Percentiles rank a stretch among this genome's conserved stretches.
Evolutionary conservation across 228 moss, liverwort and hornwort genomes (phyloP).

Genomic region (Sphagnum magellanicum): DNA sequence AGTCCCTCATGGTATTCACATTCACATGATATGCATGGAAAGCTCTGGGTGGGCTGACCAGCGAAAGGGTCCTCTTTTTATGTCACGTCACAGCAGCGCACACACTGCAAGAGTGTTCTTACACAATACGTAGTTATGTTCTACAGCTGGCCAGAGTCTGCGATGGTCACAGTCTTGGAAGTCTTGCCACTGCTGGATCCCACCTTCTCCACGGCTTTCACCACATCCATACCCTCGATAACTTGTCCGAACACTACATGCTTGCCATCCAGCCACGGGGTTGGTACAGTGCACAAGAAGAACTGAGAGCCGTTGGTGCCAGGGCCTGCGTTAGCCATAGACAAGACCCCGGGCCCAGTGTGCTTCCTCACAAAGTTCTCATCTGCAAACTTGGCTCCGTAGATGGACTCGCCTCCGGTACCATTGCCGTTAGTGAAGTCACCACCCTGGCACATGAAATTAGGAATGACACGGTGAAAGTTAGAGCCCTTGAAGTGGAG

Average conservation of each 20-base stretch:
- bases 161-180: constrained; percentile 1
- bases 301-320: constrained; percentile 9
- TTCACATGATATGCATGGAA: too few species aligned
- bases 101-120: too few species aligned
- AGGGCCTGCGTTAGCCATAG: constrained; percentile 12
- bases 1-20: too few species aligned
- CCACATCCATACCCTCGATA: neutral
- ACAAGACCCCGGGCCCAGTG: constrained; percentile 1
- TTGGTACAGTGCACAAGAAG: constrained; percentile 10
- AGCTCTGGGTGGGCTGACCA: too few species aligned
- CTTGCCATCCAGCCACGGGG: constrained; percentile 12
- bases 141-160: constrained; percentile 5
- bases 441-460: constrained; percentile 37
- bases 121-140: neutral
- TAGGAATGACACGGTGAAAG: constrained; percentile 23
- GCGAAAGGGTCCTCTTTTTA: too few species aligned
- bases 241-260: constrained; percentile 11
- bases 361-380: constrained; percentile 11
- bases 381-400: constrained; percentile 7
- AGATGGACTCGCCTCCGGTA: constrained; percentile 11
- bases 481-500: constrained; percentile 21
- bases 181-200: constrained; percentile 2
- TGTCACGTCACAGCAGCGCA: too few species aligned
- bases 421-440: constrained; percentile 12
- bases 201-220: constrained; percentile 1